Base-by-base conservation (phyloP, 768 basidiomycete genomes). In the Dioszegia hungarica region DNA sequence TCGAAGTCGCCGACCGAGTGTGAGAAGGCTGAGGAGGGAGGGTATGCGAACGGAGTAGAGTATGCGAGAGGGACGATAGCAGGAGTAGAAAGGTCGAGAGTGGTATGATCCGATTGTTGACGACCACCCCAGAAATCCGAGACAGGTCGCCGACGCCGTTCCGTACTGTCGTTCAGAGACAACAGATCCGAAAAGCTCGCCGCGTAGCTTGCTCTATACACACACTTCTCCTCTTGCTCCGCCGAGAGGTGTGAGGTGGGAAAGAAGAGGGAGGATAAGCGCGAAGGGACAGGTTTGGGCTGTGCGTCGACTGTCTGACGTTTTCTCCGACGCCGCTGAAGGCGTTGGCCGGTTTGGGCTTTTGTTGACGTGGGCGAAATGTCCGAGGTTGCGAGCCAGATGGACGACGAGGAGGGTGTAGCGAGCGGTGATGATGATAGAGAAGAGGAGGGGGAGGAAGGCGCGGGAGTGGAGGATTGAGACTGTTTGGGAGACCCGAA, bases 241-340 rank as follows among this genome's bases (percentile, higher is more conserved):
- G n/a, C 36, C 5, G 36, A 24, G 11, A 51, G 49, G 6, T 33
- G 1, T 14, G 36, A 12, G 11, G 49, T 25, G 3, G 49, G 49
- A 36, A 51, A 51, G 37, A 51, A 51, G 12, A 51, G 36, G 12
- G 49, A 51, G 3, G 49, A 34, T 15, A 39, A 24, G 12, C 49
- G 34, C 10, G 49, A 36, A 24, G 24, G 34, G 22, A 51, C 36
- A 24, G 49, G 49, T 51, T 38, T 25, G 9, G 34, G 37, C 22
- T 33, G 47, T 28, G 29, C 25, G 25, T 14, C 11, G 33, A 33
- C 29, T 36, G 9, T 17, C 10, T 28, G 45, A 17, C 15, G 15
- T 5, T 33, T n/a, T 34, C 34, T 48, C 29, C 31, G 29, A 5
- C 5, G 33, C 10, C 29, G n/a, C 6, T 17, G 31, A 17, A 9